Evolutionary conservation across 2,329 filamentous ascomycete genomes (phyloP).

Genomic region (Trichoderma citrinoviride): DNA sequence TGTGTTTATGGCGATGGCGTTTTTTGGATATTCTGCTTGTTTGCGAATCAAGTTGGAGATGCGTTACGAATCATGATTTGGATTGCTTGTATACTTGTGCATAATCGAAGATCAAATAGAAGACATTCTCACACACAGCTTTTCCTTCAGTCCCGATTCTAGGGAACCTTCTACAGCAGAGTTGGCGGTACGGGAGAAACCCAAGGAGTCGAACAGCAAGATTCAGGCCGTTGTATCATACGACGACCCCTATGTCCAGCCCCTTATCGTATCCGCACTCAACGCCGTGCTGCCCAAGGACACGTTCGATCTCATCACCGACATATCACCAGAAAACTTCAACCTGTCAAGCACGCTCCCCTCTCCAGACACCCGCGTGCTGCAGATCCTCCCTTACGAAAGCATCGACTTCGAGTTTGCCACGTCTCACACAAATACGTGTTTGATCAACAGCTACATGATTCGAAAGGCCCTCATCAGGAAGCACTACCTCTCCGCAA

Average conservation of each 20-base stretch:
- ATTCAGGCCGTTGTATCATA: slow-evolving; percentile 75
- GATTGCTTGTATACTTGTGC: slow-evolving; percentile 31
- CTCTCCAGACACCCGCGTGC: slow-evolving; percentile 43
- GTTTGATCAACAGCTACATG: slow-evolving; percentile 83
- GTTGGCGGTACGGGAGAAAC: slow-evolving; percentile 27
- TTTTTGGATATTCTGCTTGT: slow-evolving; percentile 27
- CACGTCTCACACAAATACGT: slow-evolving; percentile 57
- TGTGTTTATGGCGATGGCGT: slow-evolving; percentile 23
- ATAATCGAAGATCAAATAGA: slow-evolving; percentile 31
- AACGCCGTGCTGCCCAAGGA: slow-evolving; percentile 55
- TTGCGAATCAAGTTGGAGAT: slow-evolving; percentile 21
- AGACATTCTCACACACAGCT: slow-evolving; percentile 37
- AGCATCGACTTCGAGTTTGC: slow-evolving; percentile 78
- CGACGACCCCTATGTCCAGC: slow-evolving; percentile 85
- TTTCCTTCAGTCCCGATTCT: slow-evolving; percentile 30
- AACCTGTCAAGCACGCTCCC: slow-evolving; percentile 40
- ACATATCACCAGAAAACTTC: slow-evolving; percentile 34
- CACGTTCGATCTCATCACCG: slow-evolving; percentile 55
- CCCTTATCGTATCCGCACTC: slow-evolving; percentile 74
- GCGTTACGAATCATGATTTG: slow-evolving; percentile 24
- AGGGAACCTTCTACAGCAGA: slow-evolving; percentile 21
- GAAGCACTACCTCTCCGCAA: slow-evolving; percentile 88
- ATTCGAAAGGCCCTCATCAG: slow-evolving; percentile 95
- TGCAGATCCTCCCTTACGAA: slow-evolving; percentile 88
- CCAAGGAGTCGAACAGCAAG: slow-evolving; percentile 20